A percentile compares a stretch with the other conserved stretches of the same genome.
phyloP scores from a whole-genome alignment of 169 alveolate genomes.

The Eimeria acervulina region DNA sequence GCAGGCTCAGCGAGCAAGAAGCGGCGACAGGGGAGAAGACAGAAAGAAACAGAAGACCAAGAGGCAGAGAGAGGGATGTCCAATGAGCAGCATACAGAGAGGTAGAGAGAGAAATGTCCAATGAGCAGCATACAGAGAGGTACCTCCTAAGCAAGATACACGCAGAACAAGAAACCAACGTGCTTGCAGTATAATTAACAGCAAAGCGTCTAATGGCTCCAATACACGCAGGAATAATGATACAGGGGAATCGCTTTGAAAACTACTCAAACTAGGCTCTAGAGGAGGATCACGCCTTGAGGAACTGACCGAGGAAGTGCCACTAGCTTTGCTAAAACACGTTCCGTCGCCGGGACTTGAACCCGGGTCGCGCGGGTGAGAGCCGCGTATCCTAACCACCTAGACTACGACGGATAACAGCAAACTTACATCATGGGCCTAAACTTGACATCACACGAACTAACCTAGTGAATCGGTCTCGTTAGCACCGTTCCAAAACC shows the following conservation, averaged over 20 bases:
- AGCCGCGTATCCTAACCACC: conserved; percentile 83
- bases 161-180: background rate
- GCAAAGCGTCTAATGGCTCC: background rate
- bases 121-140: background rate
- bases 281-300: background rate
- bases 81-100: background rate
- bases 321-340: too few species aligned
- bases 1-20: background rate
- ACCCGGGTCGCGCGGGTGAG: conserved; percentile 85
- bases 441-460: background rate
- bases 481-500: too few species aligned
- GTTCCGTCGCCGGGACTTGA: conserved; percentile 83
- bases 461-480: background rate
- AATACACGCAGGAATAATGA: too few species aligned
- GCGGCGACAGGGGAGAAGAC: background rate
- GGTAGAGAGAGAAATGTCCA: background rate
- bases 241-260: background rate
- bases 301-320: too few species aligned
- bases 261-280: background rate
- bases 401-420: conserved; percentile 74
- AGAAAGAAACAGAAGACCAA: background rate
- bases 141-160: background rate
- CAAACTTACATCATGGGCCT: too few species aligned
- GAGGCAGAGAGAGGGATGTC: background rate
- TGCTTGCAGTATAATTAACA: background rate